Evolutionary conservation across 2,329 filamentous ascomycete species (phyloP), one percentile per base, ranked within the genome.

Genomic region (Aspergillus sergii): DNA sequence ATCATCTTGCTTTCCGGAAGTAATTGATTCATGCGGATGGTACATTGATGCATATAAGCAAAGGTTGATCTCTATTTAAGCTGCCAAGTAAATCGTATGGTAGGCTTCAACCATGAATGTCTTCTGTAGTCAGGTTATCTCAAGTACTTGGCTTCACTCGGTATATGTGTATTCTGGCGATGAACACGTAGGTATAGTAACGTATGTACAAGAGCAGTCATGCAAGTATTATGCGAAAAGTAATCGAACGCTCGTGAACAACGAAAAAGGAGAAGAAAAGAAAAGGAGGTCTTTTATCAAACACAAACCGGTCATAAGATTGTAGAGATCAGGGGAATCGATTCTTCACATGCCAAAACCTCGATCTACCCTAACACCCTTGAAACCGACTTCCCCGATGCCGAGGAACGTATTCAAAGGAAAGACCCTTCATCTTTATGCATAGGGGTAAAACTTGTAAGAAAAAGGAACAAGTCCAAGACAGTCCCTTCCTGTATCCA

Each of bases 331-430:
- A 30, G 23, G 36, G 50, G 50, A 48, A 21, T 30, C 21, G 43
- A 57, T 23, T 50, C 53, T 61, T 57, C 53, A 57, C 59, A 50
- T 61, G 59, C 41, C 45, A 57, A 45, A 61, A 32, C n/a, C 59
- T 36, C 32, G 32, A 43, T 50, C 34, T 50, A 43, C 28, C 51
- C 11, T 57, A 57, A 61, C n/a, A 48, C 51, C 59, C 26, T 50
- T 55, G 56, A 58, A 26, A 34, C 53, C 56, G 50, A 41, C 53
- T 48, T 36, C 51, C 41, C 41, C 54, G 54, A 45, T 62, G 41
- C 36, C 58, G 57, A 62, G 48, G 28, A 43, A 57, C 55, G 34
- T 41, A 45, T 43, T 61, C 36, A 51, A 39, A 34, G 58, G 21
- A 55, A 41, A 34, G 28, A 32, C 48, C 48, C 19, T 26, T 14